These are phyloP conservation scores for Synchytrium microbalum DNA, from an alignment of 371 early-diverging fungal species.

Conservation along the genomic window DNA sequence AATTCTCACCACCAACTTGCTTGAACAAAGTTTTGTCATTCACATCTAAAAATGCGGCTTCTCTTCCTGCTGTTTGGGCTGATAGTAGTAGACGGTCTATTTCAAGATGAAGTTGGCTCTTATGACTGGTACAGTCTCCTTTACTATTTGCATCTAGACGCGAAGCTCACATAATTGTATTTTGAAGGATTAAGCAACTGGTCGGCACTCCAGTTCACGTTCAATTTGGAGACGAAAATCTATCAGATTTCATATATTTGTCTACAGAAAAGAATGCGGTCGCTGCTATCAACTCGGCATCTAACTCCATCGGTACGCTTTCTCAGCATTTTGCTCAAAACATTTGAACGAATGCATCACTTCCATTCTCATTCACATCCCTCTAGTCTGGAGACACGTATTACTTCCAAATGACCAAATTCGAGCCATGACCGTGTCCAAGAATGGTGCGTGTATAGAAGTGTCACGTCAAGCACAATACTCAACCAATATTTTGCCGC, in stretches of 20 bases:
- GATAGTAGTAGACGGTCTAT: constrained; percentile 29
- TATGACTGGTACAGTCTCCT: constrained; percentile 46
- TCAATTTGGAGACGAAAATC: constrained; percentile 22
- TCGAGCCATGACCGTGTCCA: neutral
- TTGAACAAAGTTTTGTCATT: too few relatives aligned
- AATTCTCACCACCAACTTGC: too few relatives aligned
- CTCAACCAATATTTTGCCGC: constrained; percentile 3
- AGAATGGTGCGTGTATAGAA: neutral
- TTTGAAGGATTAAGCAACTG: constrained; percentile 53
- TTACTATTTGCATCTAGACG: neutral
- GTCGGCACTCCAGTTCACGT: constrained; percentile 46
- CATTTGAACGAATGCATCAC: neutral
- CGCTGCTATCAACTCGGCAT: constrained; percentile 44
- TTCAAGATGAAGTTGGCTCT: constrained; percentile 44
- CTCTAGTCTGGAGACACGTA: constrained; percentile 19
- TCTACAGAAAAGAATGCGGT: constrained; percentile 56
- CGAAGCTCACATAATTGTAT: neutral
- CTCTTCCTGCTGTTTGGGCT: neutral
- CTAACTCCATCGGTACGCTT: constrained; percentile 49
- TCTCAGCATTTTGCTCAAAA: neutral
- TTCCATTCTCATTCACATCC: constrained; percentile 1
- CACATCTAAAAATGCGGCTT: neutral
- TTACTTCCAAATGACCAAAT: constrained; percentile 15
- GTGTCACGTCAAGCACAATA: neutral
- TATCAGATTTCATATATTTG: constrained; percentile 37